Evolutionary conservation across 768 basidiomycete genomes (phyloP), one percentile per base, ranked within the genome.

Genomic region (Mycena kentingensis): DNA sequence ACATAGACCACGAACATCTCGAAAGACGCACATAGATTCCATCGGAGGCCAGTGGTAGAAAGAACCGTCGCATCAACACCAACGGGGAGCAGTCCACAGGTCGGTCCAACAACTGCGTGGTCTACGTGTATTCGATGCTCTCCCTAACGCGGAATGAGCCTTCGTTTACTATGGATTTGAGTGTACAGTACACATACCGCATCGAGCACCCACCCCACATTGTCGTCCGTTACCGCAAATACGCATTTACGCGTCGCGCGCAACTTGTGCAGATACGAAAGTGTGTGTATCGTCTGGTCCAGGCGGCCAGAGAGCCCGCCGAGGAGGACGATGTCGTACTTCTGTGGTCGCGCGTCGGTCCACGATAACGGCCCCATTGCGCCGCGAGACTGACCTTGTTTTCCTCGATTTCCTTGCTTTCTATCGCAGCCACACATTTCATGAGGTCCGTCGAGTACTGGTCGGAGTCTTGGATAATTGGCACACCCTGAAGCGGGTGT

Each of bases 51-150:
- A 1, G 71, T 78, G 0, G 94, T 98, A 3, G 88, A 82, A n/a
- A 98, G 73, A 15, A 82, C 68, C 0, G 93, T 88, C 4, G 76
- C 78, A 25, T 85, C 85, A 13, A 94, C 72, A 0, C 95, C 97
- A 3, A 98, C 80, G 1, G 97, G 97, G 10, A 99, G 79, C n/a
- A 98, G 79, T 0, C 95, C 97, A 65, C 97, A 99, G 0, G 95
- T 98, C 45, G 83, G 82, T 0, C 95, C 96, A 34, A 97, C 73
- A 8, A 84, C 60, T 0, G 69, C 62, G 58, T 91, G 88, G 62
- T 95, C 85, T 37, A 98, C 78, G 11, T 76, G 65, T 52, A 99
- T 89, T 4, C 69, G 64, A 65, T 98, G 96, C 62, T 87, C 82
- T 18, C 96, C 96, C 93, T 97, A 41, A 36, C 7, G n/a, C 41